Evolutionary conservation across 2,329 filamentous ascomycete genomes (phyloP).

Genomic region (Trichothecium sympodiale): DNA sequence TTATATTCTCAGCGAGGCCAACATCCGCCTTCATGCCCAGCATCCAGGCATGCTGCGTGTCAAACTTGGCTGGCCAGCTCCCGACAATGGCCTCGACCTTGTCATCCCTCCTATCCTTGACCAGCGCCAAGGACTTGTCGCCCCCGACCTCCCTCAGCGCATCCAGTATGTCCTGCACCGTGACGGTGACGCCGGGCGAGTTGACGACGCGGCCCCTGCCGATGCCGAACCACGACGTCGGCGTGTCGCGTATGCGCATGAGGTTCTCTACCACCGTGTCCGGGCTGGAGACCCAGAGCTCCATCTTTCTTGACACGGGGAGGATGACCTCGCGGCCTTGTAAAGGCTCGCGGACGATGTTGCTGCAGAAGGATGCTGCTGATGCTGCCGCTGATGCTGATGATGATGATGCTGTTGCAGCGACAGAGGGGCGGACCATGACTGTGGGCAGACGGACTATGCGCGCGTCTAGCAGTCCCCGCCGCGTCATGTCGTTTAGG

Average conservation of each 20-base stretch:
- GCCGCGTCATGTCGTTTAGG: slow-evolving; percentile 19
- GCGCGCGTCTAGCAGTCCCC: slow-evolving; percentile 45
- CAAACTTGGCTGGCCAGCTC: slow-evolving; percentile 42
- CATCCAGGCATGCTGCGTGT: slow-evolving; percentile 36
- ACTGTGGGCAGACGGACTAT: slow-evolving; percentile 47
- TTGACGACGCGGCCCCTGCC: slow-evolving; percentile 32
- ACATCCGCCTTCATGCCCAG: slow-evolving; percentile 41
- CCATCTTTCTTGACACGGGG: slow-evolving; percentile 32
- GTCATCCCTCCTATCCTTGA: slow-evolving; percentile 35
- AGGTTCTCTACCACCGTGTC: slow-evolving; percentile 37
- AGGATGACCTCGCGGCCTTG: slow-evolving; percentile 33
- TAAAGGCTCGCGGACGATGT: slow-evolving; percentile 48
- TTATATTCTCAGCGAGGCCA: slow-evolving; percentile 18
- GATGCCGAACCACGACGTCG: slow-evolving; percentile 24
- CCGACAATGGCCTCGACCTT: slow-evolving; percentile 37
- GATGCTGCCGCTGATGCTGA: slow-evolving; percentile 17
- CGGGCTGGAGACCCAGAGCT: slow-evolving; percentile 41
- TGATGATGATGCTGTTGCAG: no score
- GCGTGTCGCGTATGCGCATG: slow-evolving; percentile 29
- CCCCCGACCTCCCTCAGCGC: slow-evolving; percentile 38
- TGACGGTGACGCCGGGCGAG: slow-evolving; percentile 39
- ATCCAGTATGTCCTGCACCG: slow-evolving; percentile 40
- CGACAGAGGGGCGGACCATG: slow-evolving; percentile 44
- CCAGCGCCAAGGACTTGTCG: slow-evolving; percentile 26
- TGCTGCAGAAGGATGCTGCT: slow-evolving; percentile 48